Conservation (phyloP, 352 stramenopile genomes). For the Phytopythium cucurbitacearum region DNA sequence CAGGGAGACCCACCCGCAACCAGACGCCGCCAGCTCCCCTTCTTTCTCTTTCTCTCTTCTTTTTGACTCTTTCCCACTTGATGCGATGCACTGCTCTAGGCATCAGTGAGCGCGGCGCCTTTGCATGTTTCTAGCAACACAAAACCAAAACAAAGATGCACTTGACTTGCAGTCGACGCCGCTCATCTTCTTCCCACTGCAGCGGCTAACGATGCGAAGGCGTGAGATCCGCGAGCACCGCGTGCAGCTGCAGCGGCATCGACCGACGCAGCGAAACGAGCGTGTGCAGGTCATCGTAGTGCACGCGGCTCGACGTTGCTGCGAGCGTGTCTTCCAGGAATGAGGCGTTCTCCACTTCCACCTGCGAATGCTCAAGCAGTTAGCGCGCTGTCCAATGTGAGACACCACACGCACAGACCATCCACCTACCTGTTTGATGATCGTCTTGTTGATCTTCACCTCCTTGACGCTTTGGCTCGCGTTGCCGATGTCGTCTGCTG, state of each 20-base stretch:
- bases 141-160: not conserved
- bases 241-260: conserved; percentile 32
- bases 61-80: not conserved
- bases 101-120: not conserved
- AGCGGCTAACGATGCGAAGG: not conserved
- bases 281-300: conserved; percentile 65
- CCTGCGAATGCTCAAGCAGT: conserved; percentile 23
- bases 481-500: conserved; percentile 6
- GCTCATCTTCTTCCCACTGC: not conserved
- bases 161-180: not conserved
- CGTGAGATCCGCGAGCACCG: conserved; percentile 24
- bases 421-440: conserved; percentile 56
- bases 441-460: conserved; percentile 21
- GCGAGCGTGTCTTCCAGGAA: conserved; percentile 51
- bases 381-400: not conserved
- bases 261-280: conserved; percentile 47
- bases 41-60: conserved; percentile 8
- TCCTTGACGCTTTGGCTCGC: conserved; percentile 8
- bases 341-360: conserved; percentile 59
- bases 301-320: conserved; percentile 44
- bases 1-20: conserved; percentile 2
- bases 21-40: conserved; percentile 5
- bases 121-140: conserved; percentile 1
- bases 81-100: too few relatives aligned
- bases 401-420: not conserved